Evolutionary conservation across 2,329 filamentous ascomycete species (phyloP).

Genomic region (Cladosporium sp.): DNA sequence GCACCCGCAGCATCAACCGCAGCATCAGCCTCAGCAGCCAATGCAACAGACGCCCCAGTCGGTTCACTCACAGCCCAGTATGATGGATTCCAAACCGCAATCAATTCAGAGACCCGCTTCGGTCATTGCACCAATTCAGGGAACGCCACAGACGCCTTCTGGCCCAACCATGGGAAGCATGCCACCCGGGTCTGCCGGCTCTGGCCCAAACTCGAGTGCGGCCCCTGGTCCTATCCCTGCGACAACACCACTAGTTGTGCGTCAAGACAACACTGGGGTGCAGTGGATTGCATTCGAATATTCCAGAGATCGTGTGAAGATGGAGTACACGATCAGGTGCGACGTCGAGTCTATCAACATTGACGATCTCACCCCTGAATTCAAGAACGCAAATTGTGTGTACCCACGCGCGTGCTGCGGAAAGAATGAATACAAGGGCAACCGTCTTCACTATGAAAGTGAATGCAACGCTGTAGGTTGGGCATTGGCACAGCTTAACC

Average conservation of each 20-base stretch:
- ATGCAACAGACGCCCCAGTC: slow-evolving; percentile 25
- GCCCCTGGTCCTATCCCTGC: slow-evolving; percentile 95
- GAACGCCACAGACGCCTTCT: slow-evolving; percentile 35
- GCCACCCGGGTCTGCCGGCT: slow-evolving; percentile 29
- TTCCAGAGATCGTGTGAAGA: slow-evolving; percentile 94
- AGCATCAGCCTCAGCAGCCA: slow-evolving; percentile 43
- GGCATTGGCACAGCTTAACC: slow-evolving; percentile 92
- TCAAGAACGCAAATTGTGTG: slow-evolving; percentile 98
- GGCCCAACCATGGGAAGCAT: slow-evolving; percentile 35
- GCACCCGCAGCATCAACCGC: slow-evolving; percentile 30
- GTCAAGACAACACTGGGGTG: slow-evolving; percentile 93
- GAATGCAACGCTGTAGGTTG: slow-evolving; percentile 99
- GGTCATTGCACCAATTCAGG: slow-evolving; percentile 29
- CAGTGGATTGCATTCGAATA: slow-evolving; percentile 99
- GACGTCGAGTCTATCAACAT: slow-evolving; percentile 96
- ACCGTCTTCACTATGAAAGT: slow-evolving; percentile 92
- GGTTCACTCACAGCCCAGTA: slow-evolving; percentile 30
- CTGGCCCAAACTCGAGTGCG: slow-evolving; percentile 78
- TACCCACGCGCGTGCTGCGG: slow-evolving; percentile 92
- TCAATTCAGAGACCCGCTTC: slow-evolving; percentile 32
- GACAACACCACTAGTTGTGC: slow-evolving; percentile 89
- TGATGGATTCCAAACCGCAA: slow-evolving; percentile 32
- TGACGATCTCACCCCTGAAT: slow-evolving; percentile 79
- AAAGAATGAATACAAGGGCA: slow-evolving; percentile 95
- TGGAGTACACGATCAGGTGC: slow-evolving; percentile 98